Conservation (phyloP, 768 basidiomycete genomes). For the Crassisporium funariophilum region DNA sequence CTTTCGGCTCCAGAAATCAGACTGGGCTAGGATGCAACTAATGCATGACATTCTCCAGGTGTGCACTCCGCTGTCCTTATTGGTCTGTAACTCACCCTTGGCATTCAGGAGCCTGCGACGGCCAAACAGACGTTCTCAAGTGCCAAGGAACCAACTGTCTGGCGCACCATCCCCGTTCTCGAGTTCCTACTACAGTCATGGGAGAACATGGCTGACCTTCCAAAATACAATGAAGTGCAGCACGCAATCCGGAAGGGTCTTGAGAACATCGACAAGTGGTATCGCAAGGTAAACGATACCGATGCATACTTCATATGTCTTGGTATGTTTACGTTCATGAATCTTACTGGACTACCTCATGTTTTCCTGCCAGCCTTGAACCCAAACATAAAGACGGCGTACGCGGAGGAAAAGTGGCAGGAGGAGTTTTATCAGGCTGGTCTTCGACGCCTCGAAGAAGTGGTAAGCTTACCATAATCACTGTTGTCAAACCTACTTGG, state of each 20-base stretch:
- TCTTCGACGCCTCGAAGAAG: slow-evolving; percentile 12
- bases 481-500: slow-evolving; percentile 1
- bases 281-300: slow-evolving; percentile 18
- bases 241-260: slow-evolving; percentile 24
- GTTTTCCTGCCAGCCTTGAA: too few relatives aligned
- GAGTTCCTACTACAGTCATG: slow-evolving; percentile 23
- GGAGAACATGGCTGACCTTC: slow-evolving; percentile 15
- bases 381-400: slow-evolving; percentile 21
- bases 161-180: slow-evolving; percentile 26
- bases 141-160: slow-evolving; percentile 23
- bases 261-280: slow-evolving; percentile 30
- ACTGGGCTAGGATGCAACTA: slow-evolving; percentile 26
- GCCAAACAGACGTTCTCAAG: slow-evolving; percentile 27
- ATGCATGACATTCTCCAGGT: slow-evolving; percentile 27
- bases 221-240: slow-evolving; percentile 18
- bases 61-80: slow-evolving; percentile 2
- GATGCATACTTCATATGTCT: slow-evolving; percentile 27
- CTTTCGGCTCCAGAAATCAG: slow-evolving; percentile 15
- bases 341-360: background rate
- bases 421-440: slow-evolving; percentile 8
- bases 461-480: slow-evolving; percentile 16
- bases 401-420: slow-evolving; percentile 21
- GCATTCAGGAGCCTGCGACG: slow-evolving; percentile 21
- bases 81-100: slow-evolving; percentile 1
- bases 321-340: slow-evolving; percentile 17